These are phyloP conservation scores for Tardiomyces blankii DNA, from an alignment of 1,139 yeast species.

Conservation along the genomic window DNA sequence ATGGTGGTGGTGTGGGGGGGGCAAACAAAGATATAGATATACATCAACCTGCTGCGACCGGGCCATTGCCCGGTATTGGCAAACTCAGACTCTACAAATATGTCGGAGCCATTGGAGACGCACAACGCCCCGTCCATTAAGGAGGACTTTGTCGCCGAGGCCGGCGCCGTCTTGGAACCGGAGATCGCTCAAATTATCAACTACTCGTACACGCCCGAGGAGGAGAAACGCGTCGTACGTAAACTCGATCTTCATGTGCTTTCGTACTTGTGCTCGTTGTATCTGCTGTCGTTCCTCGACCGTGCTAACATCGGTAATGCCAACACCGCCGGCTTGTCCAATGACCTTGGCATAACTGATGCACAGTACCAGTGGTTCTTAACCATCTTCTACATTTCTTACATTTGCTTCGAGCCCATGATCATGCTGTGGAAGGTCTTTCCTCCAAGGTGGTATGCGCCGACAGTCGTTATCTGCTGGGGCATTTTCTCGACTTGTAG, in stretches of 20 bases:
- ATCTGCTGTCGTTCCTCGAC: constrained; percentile 59
- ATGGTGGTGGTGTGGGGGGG: too few species aligned
- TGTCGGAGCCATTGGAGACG: too few species aligned
- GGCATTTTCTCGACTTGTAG: constrained; percentile 37
- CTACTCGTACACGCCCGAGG: constrained; percentile 5
- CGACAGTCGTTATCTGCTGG: constrained; percentile 7
- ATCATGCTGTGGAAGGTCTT: constrained; percentile 48
- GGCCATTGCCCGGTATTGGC: too few species aligned
- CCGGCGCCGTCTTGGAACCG: not conserved
- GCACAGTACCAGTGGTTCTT: constrained; percentile 48
- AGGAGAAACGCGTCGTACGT: constrained; percentile 11
- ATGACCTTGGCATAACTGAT: constrained; percentile 41
- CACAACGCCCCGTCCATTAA: not conserved
- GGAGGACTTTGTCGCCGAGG: not conserved
- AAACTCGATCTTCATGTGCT: constrained; percentile 56
- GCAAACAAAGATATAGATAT: too few species aligned
- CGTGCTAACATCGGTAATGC: constrained; percentile 71
- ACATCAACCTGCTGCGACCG: too few species aligned
- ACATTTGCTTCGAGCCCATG: constrained; percentile 50
- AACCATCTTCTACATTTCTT: constrained; percentile 65
- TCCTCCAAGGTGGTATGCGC: constrained; percentile 6
- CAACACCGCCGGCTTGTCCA: constrained; percentile 50
- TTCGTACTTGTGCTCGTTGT: constrained; percentile 58
- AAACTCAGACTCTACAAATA: too few species aligned
- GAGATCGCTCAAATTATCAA: not conserved